Evolutionary conservation across 1,284 basidiomycete genomes (phyloP), one percentile per base, ranked within the genome.

Genomic region (Porogramme epimiltina): DNA sequence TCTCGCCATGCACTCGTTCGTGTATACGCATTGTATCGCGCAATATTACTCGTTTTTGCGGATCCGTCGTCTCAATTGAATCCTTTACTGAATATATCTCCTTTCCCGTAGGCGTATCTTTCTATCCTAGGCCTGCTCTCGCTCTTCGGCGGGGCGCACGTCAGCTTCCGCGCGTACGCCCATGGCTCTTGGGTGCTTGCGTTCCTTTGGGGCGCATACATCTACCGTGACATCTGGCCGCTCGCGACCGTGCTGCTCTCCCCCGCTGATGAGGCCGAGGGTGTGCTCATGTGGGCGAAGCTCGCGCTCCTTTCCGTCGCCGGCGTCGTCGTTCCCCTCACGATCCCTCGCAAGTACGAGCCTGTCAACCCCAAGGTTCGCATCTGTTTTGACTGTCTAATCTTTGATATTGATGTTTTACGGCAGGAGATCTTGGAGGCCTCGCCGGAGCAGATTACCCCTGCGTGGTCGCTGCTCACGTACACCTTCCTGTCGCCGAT

Each of bases 171-270:
- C 42, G 49, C 55, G n/a, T 49, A 51, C 37, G 39, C 25, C 0
- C 55, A 57, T 28, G 42, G 23, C 3, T 54, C 51, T 15, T 41
- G 37, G 19, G 49, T 63, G 16, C 53, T 61, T 8, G 34, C 56
- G 1, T 20, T 49, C 1, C 36, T 45, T 0, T 78, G 73, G 59
- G 61, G 54, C 11, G 67, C 79, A 3, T 82, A 75, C 61, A 63
- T 68, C 15, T 79, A 80, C 56, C 73, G 79, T 31, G 77, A 84
- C 58, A 54, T 82, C 23, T 80, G 71, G 69, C 81, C 81, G 2
- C 55, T 78, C 11, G 61, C 73, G 26, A 81, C 78, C 0, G 72
- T 66, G 57, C 63, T 69, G 39, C 64, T 74, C 10, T 40, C 48
- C 2, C 75, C 78, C 1, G 57, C 65, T 2, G 80, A 82, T 55